Percentiles rank a stretch among this genome's conserved stretches.
These are phyloP conservation scores for Puccinia novopanici DNA, from an alignment of 1,284 basidiomycete species.

Conservation along the genomic window DNA sequence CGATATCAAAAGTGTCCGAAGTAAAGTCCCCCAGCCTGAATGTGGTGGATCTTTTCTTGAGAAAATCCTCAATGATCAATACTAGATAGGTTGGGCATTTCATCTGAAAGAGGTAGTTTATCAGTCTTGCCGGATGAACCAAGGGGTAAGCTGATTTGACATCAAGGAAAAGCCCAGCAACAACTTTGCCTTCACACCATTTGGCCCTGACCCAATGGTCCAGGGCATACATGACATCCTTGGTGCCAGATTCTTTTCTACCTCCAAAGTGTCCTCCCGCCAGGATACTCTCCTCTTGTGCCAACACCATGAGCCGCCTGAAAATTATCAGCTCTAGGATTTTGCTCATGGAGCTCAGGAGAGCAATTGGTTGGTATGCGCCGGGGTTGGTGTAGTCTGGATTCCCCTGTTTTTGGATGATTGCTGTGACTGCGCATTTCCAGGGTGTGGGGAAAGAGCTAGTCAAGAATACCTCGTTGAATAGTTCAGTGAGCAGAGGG, in stretches of 20 bases:
- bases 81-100: background rate
- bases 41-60: background rate
- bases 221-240: too few species aligned
- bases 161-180: background rate
- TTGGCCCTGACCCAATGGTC: background rate
- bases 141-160: conserved; percentile 15
- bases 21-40: background rate
- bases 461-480: background rate
- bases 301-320: background rate
- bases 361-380: conserved; percentile 7
- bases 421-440: conserved; percentile 18
- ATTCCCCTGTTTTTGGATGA: conserved; percentile 20
- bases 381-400: conserved; percentile 2
- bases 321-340: background rate
- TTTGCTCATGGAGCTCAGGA: conserved; percentile 15
- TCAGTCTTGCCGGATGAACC: background rate
- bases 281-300: background rate
- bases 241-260: too few species aligned
- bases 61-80: background rate
- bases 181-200: background rate
- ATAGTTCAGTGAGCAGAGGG: background rate
- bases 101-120: background rate
- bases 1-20: background rate
- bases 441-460: background rate
- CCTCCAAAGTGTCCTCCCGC: conserved; percentile 1